Percentiles rank a stretch among this genome's conserved stretches.
phyloP scores from a whole-genome alignment of 2,329 filamentous ascomycete species.

The Scytalidium lignicola region DNA sequence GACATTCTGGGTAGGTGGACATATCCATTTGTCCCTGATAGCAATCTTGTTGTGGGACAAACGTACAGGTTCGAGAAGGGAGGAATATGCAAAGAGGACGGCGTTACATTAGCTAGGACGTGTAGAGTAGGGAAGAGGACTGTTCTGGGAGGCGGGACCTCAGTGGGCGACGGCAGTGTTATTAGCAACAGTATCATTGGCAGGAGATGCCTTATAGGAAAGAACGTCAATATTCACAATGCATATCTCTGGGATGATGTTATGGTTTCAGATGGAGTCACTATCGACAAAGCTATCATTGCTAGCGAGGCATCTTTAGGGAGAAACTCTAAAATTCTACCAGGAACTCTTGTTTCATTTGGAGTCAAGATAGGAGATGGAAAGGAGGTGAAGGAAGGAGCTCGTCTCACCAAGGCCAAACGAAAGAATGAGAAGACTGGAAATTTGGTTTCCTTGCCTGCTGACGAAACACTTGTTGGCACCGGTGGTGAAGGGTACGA shows the following conservation, averaged over 20 bases:
- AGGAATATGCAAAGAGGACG: constrained; percentile 72
- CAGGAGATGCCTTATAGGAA: constrained; percentile 78
- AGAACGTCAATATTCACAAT: constrained; percentile 71
- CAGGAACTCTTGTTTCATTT: constrained; percentile 75
- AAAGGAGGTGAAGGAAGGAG: constrained; percentile 35
- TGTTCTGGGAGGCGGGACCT: constrained; percentile 71
- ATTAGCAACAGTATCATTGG: constrained; percentile 78
- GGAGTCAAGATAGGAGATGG: constrained; percentile 67
- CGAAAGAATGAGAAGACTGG: constrained; percentile 29
- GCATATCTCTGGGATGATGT: constrained; percentile 87
- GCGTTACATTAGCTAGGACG: constrained; percentile 68
- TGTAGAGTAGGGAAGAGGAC: constrained; percentile 63
- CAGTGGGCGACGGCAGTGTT: constrained; percentile 64
- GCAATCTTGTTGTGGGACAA: constrained; percentile 74
- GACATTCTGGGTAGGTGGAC: constrained; percentile 86
- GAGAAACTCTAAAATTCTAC: constrained; percentile 60
- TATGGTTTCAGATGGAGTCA: constrained; percentile 68
- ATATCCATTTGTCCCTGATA: constrained; percentile 84
- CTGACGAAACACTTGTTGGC: constrained; percentile 51
- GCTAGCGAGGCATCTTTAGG: constrained; percentile 70
- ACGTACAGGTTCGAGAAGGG: constrained; percentile 67
- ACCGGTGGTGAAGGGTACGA: constrained; percentile 55
- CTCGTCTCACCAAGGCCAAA: constrained; percentile 38
- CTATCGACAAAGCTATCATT: constrained; percentile 68
- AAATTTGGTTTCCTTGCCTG: constrained; percentile 26